Evolutionary conservation across 1,284 basidiomycete genomes (phyloP), one percentile per base, ranked within the genome.

Genomic region (Cutaneotrichosporon dermatis): DNA sequence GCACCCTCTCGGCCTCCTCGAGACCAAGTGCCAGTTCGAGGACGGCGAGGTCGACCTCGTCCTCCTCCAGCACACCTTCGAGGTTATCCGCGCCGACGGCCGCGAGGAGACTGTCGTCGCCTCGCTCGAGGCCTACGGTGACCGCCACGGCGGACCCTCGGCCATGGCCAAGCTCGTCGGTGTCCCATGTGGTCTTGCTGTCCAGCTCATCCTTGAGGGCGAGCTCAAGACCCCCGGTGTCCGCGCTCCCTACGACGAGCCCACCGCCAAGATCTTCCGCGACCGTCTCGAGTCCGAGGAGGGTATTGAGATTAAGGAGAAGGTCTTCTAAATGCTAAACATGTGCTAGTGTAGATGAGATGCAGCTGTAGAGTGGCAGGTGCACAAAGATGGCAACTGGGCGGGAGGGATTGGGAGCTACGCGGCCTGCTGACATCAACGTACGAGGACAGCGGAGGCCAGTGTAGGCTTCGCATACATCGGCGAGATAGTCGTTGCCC

Each of bases 11-110:
- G 74, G 91, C 86, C 88, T 84, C 37, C 85, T 99, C 54, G 94
- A 99, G 82, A 84, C 82, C 66, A 85, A 96, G 77, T 97, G 96
- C 88, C 85, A 87, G 76, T 98, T 97, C 80, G 88, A 87, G 64
- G 80, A 83, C 51, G 91, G 91, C 64, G 94, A 98, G 80, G 87
- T 92, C 16, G 95, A 99, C 79, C 86, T 98, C 67, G 91, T 99
- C 67, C 91, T 97, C 86, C 85, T 99, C 55, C 94, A 98, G 80
- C 95, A 99, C 85, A 95, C 94, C 80, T 96, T 97, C 74, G 80
- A 90, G 69, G 87, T 96, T 49, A 85, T 92, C 75, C 89, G 88
- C 84, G 82, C 83, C 42, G 90, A 95, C 73, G 92, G 93, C 55
- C 84, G 80, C 52, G 81, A 89, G 86, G 85, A 95, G 82, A 93